A percentile compares a stretch with the other conserved stretches of the same genome.
phyloP scores from a whole-genome alignment of 148 eudicot species.

The Rheum nobile region DNA sequence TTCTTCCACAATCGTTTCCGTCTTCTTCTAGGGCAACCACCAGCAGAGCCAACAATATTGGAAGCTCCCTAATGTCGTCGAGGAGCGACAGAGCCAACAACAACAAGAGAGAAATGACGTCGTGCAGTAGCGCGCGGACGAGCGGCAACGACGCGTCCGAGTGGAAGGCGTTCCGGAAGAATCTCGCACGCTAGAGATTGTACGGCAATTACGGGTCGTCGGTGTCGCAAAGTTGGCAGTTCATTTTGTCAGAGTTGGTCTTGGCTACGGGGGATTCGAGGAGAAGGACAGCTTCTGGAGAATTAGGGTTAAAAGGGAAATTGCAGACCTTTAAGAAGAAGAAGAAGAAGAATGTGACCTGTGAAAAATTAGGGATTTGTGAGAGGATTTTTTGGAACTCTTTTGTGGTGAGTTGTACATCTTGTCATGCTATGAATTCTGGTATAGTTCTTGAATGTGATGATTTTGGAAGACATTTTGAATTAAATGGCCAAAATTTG shows the following conservation, averaged over 20 bases:
- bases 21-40: conserved; percentile 28
- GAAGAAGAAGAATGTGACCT: conserved; percentile 9
- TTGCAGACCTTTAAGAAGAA: conserved; percentile 11
- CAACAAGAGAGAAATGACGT: conserved; percentile 14
- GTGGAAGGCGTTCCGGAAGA: conserved; percentile 15
- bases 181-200: neutral
- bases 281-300: conserved; percentile 15
- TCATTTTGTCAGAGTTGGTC: conserved; percentile 37
- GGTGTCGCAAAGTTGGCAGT: no score
- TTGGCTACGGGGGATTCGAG: conserved; percentile 30
- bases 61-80: conserved; percentile 43
- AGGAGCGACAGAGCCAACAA: conserved; percentile 34
- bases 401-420: conserved; percentile 46
- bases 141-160: conserved; percentile 39
- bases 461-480: neutral
- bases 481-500: no score
- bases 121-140: conserved; percentile 31
- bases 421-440: conserved; percentile 66
- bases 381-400: conserved; percentile 37
- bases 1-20: conserved; percentile 63
- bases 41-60: conserved; percentile 31
- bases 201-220: neutral
- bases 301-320: conserved; percentile 3
- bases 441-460: neutral
- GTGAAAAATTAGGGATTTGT: conserved; percentile 19